phyloP scores from a whole-genome alignment of 2,329 filamentous ascomycete genomes.

The Helminthosporium solani region DNA sequence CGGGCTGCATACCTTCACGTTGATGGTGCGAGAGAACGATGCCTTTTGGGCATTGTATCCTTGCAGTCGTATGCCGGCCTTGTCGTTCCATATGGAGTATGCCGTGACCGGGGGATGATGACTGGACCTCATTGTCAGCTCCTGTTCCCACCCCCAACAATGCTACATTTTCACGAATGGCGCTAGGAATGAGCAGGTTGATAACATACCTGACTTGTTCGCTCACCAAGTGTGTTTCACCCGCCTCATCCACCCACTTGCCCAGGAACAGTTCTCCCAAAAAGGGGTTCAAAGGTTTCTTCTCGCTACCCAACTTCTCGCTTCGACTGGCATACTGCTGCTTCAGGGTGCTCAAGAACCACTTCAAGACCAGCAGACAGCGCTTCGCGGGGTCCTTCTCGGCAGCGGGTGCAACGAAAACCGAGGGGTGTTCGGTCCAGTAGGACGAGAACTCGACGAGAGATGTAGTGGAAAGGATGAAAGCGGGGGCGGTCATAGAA shows the following conservation, averaged over 20 bases:
- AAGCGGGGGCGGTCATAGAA: constrained; percentile 57
- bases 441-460: constrained; percentile 59
- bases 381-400: constrained; percentile 81
- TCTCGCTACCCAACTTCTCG: constrained; percentile 84
- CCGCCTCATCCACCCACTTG: constrained; percentile 79
- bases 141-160: not conserved
- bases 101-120: constrained; percentile 95
- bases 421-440: constrained; percentile 57
- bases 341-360: constrained; percentile 92
- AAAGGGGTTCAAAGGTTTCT: constrained; percentile 97
- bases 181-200: not conserved
- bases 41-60: constrained; percentile 97
- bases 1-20: constrained; percentile 63
- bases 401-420: constrained; percentile 79
- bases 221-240: constrained; percentile 81
- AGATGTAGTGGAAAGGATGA: constrained; percentile 57
- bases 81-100: constrained; percentile 85
- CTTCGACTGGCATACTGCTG: constrained; percentile 76
- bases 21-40: constrained; percentile 89
- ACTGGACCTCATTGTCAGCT: constrained; percentile 37
- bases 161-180: not conserved
- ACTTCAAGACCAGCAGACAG: constrained; percentile 85
- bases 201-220: constrained; percentile 79
- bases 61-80: constrained; percentile 71
- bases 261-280: constrained; percentile 92